These are phyloP conservation scores for Pythium myriotylum DNA, from an alignment of 352 stramenopile genomes.

Conservation along the genomic window DNA sequence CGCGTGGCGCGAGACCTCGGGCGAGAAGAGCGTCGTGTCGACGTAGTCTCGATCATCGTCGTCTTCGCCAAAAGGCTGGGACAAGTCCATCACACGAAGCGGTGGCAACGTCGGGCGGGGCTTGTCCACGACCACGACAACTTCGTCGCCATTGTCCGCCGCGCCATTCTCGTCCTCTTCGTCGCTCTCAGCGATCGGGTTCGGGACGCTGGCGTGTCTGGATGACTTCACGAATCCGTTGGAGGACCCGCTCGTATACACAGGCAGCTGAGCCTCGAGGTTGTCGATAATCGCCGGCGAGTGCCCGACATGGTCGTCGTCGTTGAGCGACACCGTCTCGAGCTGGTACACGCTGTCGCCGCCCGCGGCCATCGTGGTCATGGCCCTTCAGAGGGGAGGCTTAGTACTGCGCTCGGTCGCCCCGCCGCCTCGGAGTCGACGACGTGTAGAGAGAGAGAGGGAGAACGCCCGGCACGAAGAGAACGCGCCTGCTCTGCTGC, in stretches of 20 bases:
- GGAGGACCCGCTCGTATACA: slow-evolving; percentile 17
- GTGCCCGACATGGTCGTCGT: slow-evolving; percentile 39
- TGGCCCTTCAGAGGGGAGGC: slow-evolving; percentile 1
- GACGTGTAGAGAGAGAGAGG: neutral
- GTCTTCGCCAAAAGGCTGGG: slow-evolving; percentile 19
- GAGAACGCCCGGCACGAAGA: neutral
- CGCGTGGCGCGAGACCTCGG: slow-evolving; percentile 77
- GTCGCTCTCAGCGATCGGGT: slow-evolving; percentile 31
- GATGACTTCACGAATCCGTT: slow-evolving; percentile 27
- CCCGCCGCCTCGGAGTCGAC: neutral
- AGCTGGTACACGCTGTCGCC: slow-evolving; percentile 46
- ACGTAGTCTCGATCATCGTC: slow-evolving; percentile 67
- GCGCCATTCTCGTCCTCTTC: slow-evolving; percentile 22
- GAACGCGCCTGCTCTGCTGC: neutral
- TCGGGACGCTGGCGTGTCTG: slow-evolving; percentile 15
- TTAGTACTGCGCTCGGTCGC: neutral
- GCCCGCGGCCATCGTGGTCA: slow-evolving; percentile 37
- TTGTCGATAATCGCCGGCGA: slow-evolving; percentile 41
- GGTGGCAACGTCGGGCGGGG: slow-evolving; percentile 43
- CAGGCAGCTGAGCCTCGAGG: slow-evolving; percentile 52
- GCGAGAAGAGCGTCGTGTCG: slow-evolving; percentile 79
- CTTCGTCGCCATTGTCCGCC: slow-evolving; percentile 25
- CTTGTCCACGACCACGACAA: slow-evolving; percentile 51
- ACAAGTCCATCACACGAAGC: slow-evolving; percentile 41
- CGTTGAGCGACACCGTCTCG: slow-evolving; percentile 78